A percentile compares a stretch with the other conserved stretches of the same genome.
Conservation (phyloP, 2,329 filamentous ascomycete genomes). For the Coniosporium tulheliwenetii region DNA sequence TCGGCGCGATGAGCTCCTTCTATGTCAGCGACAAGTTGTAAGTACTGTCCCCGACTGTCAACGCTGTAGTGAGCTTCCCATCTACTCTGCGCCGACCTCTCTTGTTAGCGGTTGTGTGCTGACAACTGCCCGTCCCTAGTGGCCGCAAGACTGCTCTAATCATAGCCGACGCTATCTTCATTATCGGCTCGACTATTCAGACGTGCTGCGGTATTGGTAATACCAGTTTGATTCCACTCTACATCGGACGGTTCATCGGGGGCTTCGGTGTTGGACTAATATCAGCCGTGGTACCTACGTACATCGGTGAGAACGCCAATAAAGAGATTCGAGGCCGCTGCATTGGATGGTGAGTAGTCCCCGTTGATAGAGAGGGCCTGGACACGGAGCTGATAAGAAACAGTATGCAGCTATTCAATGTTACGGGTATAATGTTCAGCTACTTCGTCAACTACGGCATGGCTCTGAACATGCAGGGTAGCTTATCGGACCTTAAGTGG, state of each 20-base stretch:
- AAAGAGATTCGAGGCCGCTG: conserved; percentile 17
- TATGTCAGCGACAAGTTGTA: conserved; percentile 23
- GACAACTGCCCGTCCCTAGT: too few species aligned
- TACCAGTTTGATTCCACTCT: conserved; percentile 20
- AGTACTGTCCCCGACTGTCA: too few species aligned
- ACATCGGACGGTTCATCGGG: conserved; percentile 26
- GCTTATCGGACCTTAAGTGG: conserved; percentile 32
- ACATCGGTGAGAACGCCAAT: conserved; percentile 29
- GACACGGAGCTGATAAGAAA: conserved; percentile 1
- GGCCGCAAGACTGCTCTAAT: conserved; percentile 11
- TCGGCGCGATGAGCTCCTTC: conserved; percentile 26
- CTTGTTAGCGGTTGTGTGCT: too few species aligned
- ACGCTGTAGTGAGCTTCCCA: too few species aligned
- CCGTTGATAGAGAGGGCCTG: conserved; percentile 19
- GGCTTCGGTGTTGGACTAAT: conserved; percentile 28
- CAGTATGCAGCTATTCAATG: conserved; percentile 18
- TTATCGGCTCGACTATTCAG: conserved; percentile 25
- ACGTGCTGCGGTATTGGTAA: conserved; percentile 20
- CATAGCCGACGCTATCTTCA: conserved; percentile 24
- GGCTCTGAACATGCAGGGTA: conserved; percentile 23
- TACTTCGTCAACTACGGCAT: conserved; percentile 37
- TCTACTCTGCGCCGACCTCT: too few species aligned
- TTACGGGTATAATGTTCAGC: conserved; percentile 22
- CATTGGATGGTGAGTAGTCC: conserved; percentile 8
- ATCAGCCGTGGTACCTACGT: conserved; percentile 25